Percentiles rank a stretch among this genome's conserved stretches.
Evolutionary conservation across 2,329 filamentous ascomycete genomes (phyloP).

Genomic region (Metarhizium brunneum): DNA sequence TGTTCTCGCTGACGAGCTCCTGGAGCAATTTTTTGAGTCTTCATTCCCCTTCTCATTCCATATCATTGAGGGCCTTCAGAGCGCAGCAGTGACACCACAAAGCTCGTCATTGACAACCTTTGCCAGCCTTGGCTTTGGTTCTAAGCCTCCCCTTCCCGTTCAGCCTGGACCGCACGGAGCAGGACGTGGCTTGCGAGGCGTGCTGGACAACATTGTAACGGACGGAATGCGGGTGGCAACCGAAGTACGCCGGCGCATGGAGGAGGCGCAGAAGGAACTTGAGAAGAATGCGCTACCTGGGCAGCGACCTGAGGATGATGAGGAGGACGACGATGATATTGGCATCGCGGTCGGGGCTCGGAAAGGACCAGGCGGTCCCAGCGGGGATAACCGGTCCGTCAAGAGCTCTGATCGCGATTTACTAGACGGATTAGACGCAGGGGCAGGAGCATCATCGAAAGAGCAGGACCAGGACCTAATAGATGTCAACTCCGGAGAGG

Average conservation of each 20-base stretch:
- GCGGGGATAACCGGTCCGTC: constrained; percentile 52
- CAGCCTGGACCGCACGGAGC: constrained; percentile 31
- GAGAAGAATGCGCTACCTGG: constrained; percentile 69
- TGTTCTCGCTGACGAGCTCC: constrained; percentile 85
- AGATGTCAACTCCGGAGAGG: constrained; percentile 20
- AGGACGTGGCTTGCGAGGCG: constrained; percentile 75
- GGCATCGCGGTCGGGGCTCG: constrained; percentile 33
- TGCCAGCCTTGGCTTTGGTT: constrained; percentile 56
- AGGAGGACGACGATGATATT: constrained; percentile 54
- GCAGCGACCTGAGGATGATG: constrained; percentile 58
- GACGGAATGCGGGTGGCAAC: constrained; percentile 94
- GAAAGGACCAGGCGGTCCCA: constrained; percentile 23
- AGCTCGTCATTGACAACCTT: constrained; percentile 75
- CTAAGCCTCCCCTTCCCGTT: constrained; percentile 28
- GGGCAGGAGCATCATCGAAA: constrained; percentile 41
- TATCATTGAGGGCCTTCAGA: constrained; percentile 56
- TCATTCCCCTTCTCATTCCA: constrained; percentile 92
- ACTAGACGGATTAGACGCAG: constrained; percentile 64
- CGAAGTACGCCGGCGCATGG: constrained; percentile 86
- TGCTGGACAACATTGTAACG: constrained; percentile 93
- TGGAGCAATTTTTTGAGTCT: constrained; percentile 96
- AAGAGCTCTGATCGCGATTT: constrained; percentile 60
- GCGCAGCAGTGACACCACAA: constrained; percentile 18
- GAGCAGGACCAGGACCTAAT: constrained; percentile 23
- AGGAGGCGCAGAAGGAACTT: constrained; percentile 86